Evolutionary conservation across 306 rosid species (phyloP).

Genomic region (Vigna hirtella): DNA sequence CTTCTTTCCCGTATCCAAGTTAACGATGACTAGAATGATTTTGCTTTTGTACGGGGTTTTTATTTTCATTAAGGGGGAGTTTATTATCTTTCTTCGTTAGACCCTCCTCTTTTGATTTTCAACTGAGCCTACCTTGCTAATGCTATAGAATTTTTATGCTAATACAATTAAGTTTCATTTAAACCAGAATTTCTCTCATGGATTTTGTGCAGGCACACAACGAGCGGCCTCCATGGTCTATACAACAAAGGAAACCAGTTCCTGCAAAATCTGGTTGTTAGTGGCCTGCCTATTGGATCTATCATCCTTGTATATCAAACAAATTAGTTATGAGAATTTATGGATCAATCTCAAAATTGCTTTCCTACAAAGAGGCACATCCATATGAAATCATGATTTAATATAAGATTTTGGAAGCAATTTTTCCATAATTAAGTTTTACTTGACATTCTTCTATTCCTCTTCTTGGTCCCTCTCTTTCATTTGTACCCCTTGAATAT

Average conservation of each 20-base stretch:
- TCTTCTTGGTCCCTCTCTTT: not conserved
- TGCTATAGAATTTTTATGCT: conserved; percentile 4
- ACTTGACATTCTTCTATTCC: conserved; percentile 1
- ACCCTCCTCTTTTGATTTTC: conserved; percentile 22
- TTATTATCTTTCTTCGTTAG: not conserved
- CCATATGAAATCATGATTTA: conserved; percentile 15
- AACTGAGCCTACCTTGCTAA: conserved; percentile 8
- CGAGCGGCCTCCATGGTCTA: conserved; percentile 85
- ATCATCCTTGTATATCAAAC: conserved; percentile 21
- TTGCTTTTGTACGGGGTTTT: conserved; percentile 8
- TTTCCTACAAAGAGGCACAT: not conserved
- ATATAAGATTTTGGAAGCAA: conserved; percentile 9
- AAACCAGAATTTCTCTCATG: conserved; percentile 22
- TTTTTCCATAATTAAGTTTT: not conserved
- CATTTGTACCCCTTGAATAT: not conserved
- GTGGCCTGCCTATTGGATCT: conserved; percentile 28
- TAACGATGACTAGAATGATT: conserved; percentile 6
- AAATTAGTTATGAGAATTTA: conserved; percentile 15
- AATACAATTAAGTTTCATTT: not conserved
- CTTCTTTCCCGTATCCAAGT: not conserved
- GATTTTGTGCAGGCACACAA: conserved; percentile 69
- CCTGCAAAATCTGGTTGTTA: conserved; percentile 51
- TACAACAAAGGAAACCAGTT: conserved; percentile 68
- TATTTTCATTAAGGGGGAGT: conserved; percentile 4
- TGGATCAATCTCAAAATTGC: conserved; percentile 26